Evolutionary conservation across 768 basidiomycete species (phyloP).

Genomic region (Lactifluus hygrophoroides): DNA sequence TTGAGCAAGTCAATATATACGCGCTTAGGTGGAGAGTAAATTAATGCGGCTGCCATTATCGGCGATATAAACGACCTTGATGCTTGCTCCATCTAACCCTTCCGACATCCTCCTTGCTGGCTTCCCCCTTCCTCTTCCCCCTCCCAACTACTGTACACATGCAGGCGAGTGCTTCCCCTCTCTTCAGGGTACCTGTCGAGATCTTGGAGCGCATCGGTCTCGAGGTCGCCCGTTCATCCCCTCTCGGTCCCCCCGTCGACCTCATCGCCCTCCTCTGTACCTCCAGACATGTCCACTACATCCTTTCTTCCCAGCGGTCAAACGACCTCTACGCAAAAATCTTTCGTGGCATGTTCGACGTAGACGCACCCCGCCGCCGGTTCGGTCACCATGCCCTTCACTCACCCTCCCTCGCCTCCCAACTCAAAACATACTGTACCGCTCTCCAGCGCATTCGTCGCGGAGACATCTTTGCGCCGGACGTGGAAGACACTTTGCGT

Average conservation of each 20-base stretch:
- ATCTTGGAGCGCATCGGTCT: conserved; percentile 44
- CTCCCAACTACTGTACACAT: not conserved
- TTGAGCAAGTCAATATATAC: not conserved
- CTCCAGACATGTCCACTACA: conserved; percentile 32
- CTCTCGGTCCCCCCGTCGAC: conserved; percentile 38
- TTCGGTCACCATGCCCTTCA: conserved; percentile 34
- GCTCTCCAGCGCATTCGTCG: conserved; percentile 28
- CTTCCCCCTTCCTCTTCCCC: not conserved
- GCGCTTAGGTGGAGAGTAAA: not conserved
- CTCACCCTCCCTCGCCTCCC: conserved; percentile 31
- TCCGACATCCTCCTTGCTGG: not conserved
- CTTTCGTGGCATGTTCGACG: conserved; percentile 51
- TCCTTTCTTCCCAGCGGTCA: conserved; percentile 28
- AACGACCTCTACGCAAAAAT: conserved; percentile 43
- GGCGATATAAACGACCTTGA: conserved; percentile 12
- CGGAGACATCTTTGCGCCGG: conserved; percentile 25
- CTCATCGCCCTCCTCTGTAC: conserved; percentile 43
- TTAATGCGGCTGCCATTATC: conserved; percentile 2
- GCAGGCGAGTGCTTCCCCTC: not conserved
- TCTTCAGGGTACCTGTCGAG: conserved; percentile 33
- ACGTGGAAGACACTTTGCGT: conserved; percentile 36
- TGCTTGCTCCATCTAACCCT: conserved; percentile 8
- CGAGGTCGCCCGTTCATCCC: conserved; percentile 34
- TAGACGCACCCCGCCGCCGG: conserved; percentile 41
- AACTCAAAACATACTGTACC: conserved; percentile 33